Percentiles rank a stretch among this genome's conserved stretches.
Conservation (phyloP, 257 asterid genomes). For the Datura wrightii region DNA sequence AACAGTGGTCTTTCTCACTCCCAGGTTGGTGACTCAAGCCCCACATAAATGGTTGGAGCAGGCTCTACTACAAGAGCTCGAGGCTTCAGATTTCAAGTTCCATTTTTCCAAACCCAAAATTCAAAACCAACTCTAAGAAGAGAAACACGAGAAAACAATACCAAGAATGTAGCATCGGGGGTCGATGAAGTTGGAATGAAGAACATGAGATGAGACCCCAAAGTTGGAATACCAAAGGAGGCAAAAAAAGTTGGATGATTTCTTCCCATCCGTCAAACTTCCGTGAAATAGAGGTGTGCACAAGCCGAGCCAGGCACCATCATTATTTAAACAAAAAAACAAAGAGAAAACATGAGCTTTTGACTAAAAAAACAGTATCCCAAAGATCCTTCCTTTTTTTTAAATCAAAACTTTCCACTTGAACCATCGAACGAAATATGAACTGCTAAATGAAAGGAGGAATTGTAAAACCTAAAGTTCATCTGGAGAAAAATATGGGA, state of each 20-base stretch:
- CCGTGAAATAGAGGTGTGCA: neutral
- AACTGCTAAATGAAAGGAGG: neutral
- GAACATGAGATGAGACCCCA: neutral
- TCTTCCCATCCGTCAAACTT: neutral
- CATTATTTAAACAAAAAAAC: neutral
- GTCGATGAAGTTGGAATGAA: neutral
- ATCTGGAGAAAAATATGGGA: neutral
- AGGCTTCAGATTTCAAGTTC: neutral
- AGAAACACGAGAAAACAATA: neutral
- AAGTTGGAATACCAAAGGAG: neutral
- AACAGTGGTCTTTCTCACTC: neutral
- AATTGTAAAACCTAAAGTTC: neutral
- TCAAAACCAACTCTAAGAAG: neutral
- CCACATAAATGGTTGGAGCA: neutral
- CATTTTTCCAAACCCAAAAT: neutral
- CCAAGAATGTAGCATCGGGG: neutral
- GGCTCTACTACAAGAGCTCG: neutral
- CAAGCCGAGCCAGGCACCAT: neutral
- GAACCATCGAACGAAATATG: neutral
- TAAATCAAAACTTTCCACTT: neutral
- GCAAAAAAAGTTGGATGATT: neutral
- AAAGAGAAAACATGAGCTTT: neutral
- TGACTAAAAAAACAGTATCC: neutral
- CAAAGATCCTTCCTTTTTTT: neutral
- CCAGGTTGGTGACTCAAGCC: neutral